Evolutionary conservation across 106 monocot species (phyloP).

Genomic region (Allium fistulosum): DNA sequence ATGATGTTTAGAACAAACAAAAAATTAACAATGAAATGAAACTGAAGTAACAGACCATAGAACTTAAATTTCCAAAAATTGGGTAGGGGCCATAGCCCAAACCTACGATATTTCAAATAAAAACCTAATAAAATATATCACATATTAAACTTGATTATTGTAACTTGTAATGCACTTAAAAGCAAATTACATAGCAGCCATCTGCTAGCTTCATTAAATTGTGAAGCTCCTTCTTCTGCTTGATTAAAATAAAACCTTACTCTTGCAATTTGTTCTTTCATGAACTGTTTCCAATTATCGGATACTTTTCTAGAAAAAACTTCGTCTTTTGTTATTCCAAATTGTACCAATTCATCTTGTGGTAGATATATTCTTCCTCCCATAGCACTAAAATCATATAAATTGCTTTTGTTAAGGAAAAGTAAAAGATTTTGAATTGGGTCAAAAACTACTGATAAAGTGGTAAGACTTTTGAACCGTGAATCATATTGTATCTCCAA

Average conservation of each 20-base stretch:
- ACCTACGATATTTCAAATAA: slow-evolving; percentile 28
- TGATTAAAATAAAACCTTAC: slow-evolving; percentile 28
- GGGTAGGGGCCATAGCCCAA: too few species aligned
- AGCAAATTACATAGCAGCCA: slow-evolving; percentile 18
- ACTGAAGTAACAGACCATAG: too few species aligned
- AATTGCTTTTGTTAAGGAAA: not conserved
- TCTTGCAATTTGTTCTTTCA: slow-evolving; percentile 29
- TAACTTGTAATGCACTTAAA: not conserved
- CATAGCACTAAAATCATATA: slow-evolving; percentile 10
- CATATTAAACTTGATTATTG: not conserved
- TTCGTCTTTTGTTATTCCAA: slow-evolving; percentile 27
- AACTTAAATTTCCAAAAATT: too few species aligned
- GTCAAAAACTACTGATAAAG: too few species aligned
- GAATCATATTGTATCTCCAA: slow-evolving; percentile 22
- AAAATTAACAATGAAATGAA: too few species aligned
- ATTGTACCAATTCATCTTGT: slow-evolving; percentile 23
- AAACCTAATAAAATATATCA: not conserved
- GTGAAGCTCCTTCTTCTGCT: slow-evolving; percentile 19
- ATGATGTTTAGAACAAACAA: too few species aligned
- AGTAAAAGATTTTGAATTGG: too few species aligned
- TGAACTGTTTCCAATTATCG: slow-evolving; percentile 28
- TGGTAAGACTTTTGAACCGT: too few species aligned
- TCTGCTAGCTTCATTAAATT: slow-evolving; percentile 28
- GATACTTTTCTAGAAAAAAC: slow-evolving; percentile 22
- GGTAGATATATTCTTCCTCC: slow-evolving; percentile 40